These are phyloP conservation scores for Magnolia sinica DNA, from an alignment of 164 flowering plant genomes.

Conservation along the genomic window DNA sequence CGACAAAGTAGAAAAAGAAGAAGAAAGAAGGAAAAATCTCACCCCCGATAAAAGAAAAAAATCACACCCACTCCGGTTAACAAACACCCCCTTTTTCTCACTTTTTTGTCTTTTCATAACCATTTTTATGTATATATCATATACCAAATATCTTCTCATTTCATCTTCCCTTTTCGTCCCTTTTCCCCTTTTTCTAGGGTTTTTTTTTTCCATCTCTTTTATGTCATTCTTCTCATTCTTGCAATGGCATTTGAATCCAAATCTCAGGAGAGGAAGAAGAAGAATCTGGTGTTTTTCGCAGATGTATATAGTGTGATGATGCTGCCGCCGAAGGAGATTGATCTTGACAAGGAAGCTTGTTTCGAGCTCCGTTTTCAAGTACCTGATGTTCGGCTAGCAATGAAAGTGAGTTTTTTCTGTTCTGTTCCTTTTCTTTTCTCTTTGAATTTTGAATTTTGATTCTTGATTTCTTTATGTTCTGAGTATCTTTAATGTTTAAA, in stretches of 20 bases:
- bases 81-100: too few species aligned
- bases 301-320: constrained; percentile 44
- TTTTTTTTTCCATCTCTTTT: too few species aligned
- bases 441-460: not conserved
- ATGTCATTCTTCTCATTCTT: not conserved
- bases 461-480: not conserved
- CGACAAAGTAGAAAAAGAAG: too few species aligned
- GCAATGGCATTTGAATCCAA: not conserved
- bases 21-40: too few species aligned
- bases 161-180: not conserved
- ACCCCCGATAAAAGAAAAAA: too few species aligned
- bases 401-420: constrained; percentile 32
- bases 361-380: constrained; percentile 43
- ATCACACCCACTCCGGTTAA: too few species aligned
- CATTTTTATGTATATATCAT: not conserved
- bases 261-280: constrained; percentile 16
- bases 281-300: constrained; percentile 35
- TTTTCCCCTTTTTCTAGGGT: not conserved
- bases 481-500: not conserved
- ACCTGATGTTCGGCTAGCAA: constrained; percentile 39
- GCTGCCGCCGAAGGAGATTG: constrained; percentile 43
- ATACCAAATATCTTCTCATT: not conserved
- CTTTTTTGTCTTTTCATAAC: too few species aligned
- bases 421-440: too few species aligned
- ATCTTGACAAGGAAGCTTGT: constrained; percentile 30